Percentiles rank a stretch among this genome's conserved stretches.
Evolutionary conservation across 1,139 yeast species (phyloP).

Genomic region (Magnusiomyces ingens): DNA sequence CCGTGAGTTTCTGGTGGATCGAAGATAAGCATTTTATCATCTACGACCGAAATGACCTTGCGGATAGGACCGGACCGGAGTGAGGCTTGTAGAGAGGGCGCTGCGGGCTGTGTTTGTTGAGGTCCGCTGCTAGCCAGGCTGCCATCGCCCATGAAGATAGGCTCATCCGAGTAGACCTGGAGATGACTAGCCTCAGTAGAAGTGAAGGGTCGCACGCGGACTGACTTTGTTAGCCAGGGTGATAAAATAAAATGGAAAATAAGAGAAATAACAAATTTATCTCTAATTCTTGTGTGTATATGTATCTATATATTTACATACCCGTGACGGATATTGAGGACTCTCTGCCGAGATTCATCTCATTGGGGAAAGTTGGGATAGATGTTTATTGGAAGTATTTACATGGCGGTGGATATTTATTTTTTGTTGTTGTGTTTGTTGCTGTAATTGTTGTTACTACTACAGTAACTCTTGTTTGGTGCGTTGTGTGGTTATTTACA

Average conservation of each 20-base stretch:
- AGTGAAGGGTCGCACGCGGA: slow-evolving; percentile 79
- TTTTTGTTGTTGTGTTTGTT: background rate
- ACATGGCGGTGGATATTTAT: background rate
- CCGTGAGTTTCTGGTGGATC: slow-evolving; percentile 73
- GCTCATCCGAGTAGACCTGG: slow-evolving; percentile 29
- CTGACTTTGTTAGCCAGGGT: slow-evolving; percentile 19
- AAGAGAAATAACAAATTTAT: background rate
- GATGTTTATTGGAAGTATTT: too few species aligned
- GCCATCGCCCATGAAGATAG: slow-evolving; percentile 52
- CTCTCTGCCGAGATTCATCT: slow-evolving; percentile 35
- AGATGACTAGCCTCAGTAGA: slow-evolving; percentile 43
- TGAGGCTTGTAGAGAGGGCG: slow-evolving; percentile 8
- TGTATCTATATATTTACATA: slow-evolving; percentile 13
- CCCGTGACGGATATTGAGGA: slow-evolving; percentile 75
- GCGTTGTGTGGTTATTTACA: background rate
- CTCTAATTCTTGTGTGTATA: too few species aligned
- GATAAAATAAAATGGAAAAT: background rate
- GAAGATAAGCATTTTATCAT: slow-evolving; percentile 80
- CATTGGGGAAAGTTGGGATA: background rate
- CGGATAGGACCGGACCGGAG: slow-evolving; percentile 44
- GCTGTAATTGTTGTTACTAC: background rate
- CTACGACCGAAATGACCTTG: slow-evolving; percentile 73
- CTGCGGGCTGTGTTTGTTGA: slow-evolving; percentile 20
- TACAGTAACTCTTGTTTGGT: background rate
- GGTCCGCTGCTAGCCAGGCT: slow-evolving; percentile 31